These are phyloP conservation scores for Pseudopyrenochaeta lycopersici DNA, from an alignment of 2,329 filamentous ascomycete genomes.

Conservation along the genomic window DNA sequence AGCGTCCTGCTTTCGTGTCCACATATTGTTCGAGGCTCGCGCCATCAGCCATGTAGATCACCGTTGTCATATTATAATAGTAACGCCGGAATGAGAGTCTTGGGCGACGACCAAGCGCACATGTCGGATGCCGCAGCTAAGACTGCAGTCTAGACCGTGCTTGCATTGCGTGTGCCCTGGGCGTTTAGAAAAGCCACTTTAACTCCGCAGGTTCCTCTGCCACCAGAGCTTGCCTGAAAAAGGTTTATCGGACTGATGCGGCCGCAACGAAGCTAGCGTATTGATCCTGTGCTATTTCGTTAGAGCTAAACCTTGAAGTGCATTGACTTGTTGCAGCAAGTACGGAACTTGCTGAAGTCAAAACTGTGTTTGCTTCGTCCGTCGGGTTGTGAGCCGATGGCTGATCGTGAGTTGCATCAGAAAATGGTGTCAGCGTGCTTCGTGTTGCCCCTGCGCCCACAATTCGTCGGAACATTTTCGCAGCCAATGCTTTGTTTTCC, in stretches of 20 bases:
- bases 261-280: not conserved
- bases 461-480: not conserved
- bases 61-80: not conserved
- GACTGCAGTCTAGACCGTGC: not conserved
- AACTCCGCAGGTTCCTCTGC: not conserved
- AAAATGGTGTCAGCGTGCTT: not conserved
- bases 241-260: not conserved
- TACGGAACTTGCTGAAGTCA: not conserved
- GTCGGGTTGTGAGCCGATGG: not conserved
- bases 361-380: not conserved
- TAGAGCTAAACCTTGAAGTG: not conserved
- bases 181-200: not conserved
- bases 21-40: no score
- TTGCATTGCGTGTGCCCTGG: not conserved
- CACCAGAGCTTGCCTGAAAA: not conserved
- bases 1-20: no score
- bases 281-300: not conserved
- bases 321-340: not conserved
- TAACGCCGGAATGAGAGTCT: not conserved
- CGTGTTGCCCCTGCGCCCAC: not conserved
- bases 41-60: not conserved
- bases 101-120: not conserved
- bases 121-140: not conserved
- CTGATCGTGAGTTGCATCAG: not conserved
- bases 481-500: not conserved